These are phyloP conservation scores for Vaucheria bursata DNA, from an alignment of 352 stramenopile genomes.

Conservation along the genomic window DNA sequence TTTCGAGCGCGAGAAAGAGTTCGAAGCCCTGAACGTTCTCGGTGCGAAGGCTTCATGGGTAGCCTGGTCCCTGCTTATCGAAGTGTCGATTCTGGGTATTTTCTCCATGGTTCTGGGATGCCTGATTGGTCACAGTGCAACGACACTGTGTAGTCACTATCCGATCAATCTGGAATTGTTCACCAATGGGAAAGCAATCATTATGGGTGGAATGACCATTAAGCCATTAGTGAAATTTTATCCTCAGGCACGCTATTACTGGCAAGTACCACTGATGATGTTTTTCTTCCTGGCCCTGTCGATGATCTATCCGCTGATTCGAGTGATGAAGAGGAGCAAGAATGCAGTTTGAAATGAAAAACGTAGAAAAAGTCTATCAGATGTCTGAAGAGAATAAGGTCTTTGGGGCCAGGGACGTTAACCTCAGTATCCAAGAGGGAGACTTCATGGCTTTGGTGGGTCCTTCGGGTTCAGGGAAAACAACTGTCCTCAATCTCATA, in stretches of 20 bases:
- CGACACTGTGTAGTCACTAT: background rate
- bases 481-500: background rate
- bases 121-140: background rate
- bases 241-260: background rate
- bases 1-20: background rate
- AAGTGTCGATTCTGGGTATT: background rate
- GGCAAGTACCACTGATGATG: background rate
- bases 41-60: background rate
- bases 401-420: background rate
- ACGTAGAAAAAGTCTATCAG: background rate
- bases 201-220: background rate
- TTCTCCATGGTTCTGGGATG: background rate
- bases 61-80: background rate
- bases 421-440: background rate
- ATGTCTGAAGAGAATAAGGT: background rate
- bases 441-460: background rate
- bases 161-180: background rate
- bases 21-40: background rate
- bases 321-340: background rate
- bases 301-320: background rate
- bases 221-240: constrained; percentile 1
- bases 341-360: background rate
- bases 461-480: background rate
- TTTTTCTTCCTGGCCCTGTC: background rate
- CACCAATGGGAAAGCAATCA: background rate